phyloP scores from a whole-genome alignment of 2,329 filamentous ascomycete genomes.

The Macrophomina pseudophaseolina region DNA sequence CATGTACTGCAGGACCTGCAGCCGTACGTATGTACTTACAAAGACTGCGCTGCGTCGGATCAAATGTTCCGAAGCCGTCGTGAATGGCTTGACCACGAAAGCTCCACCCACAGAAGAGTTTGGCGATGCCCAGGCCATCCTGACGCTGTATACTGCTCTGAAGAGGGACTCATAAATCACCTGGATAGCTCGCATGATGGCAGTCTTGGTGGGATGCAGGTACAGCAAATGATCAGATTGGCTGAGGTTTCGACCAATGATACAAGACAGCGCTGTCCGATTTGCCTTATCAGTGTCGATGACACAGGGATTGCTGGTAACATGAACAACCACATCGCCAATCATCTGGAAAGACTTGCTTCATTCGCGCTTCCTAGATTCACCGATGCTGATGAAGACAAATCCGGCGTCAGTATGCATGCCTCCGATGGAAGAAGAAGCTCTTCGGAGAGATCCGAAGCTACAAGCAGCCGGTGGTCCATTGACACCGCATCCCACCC shows the following conservation, averaged over 20 bases:
- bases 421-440: conserved; percentile 37
- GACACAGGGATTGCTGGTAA: conserved; percentile 31
- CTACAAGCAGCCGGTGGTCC: not conserved
- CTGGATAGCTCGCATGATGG: conserved; percentile 37
- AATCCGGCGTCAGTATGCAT: conserved; percentile 37
- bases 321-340: conserved; percentile 41
- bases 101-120: conserved; percentile 40
- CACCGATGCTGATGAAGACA: conserved; percentile 32
- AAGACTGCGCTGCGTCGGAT: conserved; percentile 36
- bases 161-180: conserved; percentile 37
- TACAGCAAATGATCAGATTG: conserved; percentile 38
- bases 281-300: conserved; percentile 37
- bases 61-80: conserved; percentile 44
- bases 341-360: conserved; percentile 44
- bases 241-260: conserved; percentile 42
- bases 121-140: conserved; percentile 45
- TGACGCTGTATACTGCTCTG: conserved; percentile 36
- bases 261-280: conserved; percentile 38
- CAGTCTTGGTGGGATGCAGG: conserved; percentile 37
- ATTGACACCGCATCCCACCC: conserved; percentile 70
- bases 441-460: not conserved
- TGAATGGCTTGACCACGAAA: conserved; percentile 45
- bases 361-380: conserved; percentile 41
- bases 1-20: conserved; percentile 45
- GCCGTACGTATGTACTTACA: conserved; percentile 45